Evolutionary conservation across 257 asterid genomes (phyloP), one percentile per base, ranked within the genome.

Genomic region (Petrea volubilis): DNA sequence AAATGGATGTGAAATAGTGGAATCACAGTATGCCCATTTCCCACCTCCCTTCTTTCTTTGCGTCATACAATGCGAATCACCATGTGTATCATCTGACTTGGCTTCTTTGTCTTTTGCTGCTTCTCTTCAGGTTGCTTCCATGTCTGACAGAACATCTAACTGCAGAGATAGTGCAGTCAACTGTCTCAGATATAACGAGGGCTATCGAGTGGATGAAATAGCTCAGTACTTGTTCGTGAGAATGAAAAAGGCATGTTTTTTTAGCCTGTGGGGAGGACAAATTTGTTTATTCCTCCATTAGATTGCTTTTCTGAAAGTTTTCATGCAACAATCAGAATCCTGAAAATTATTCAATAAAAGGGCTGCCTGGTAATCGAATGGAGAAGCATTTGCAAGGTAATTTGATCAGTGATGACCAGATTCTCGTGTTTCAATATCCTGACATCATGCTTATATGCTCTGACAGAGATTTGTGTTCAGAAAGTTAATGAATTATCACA

Each of bases 121-220:
- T 77, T 73, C 68, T 70, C 67, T 78, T 59, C 79, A 94, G 98
- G 78, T 81, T 94, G 90, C 97, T 91, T 71, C 97, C 97, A 29
- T 89, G 95, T 73, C 28, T 94, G 67, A 89, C 95, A 20, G 99
- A 94, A 86, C 98, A 94, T 89, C 85, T 94, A 63, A 88, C 97
- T 33, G 99, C 99, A 71, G 97, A 94, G 95, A 91, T 91, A 78
- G 98, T 91, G 77, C 99, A 94, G 74, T 82, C 90, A 69, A 91
- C 97, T 29, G 81, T 94, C 49, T 74, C 96, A 57, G 99, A 91
- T 74, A 94, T 94, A 79, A 85, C 96, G 44, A 87, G 78, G 81
- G 98, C 95, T 62, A 89, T 94, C 72, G 97, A 94, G 76, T 94
- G 99, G 99, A 80, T 94, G 87, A 89, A 89, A 79, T 91, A n/a